phyloP scores from a whole-genome alignment of 2,329 filamentous ascomycete genomes.

The Akanthomyces uredinophilus region DNA sequence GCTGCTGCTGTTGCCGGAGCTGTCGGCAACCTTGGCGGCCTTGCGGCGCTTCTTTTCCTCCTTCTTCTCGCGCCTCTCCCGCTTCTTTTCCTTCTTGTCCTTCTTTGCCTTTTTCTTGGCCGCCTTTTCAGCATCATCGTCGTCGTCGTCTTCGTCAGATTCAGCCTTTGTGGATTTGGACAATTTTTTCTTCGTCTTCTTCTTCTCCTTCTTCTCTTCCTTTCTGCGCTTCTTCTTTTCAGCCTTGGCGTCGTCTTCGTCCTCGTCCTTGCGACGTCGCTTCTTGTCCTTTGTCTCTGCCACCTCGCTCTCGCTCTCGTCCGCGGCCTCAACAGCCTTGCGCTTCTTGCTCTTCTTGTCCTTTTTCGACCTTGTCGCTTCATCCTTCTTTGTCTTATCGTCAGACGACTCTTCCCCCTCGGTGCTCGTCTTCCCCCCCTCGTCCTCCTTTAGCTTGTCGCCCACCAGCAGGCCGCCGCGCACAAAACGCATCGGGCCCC shows the following conservation, averaged over 20 bases:
- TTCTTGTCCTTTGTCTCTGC: conserved; percentile 27
- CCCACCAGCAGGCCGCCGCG: conserved; percentile 68
- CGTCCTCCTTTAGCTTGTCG: conserved; percentile 45
- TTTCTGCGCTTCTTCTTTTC: conserved; percentile 23
- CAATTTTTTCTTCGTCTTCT: conserved; percentile 27
- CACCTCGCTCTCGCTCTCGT: conserved; percentile 22
- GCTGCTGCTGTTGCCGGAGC: conserved; percentile 17
- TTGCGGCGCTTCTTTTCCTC: conserved; percentile 42
- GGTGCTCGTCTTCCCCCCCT: conserved; percentile 19
- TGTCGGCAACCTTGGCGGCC: conserved; percentile 24
- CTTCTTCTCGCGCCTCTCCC: conserved; percentile 44
- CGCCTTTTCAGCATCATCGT: conserved; percentile 18
- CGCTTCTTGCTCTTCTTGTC: conserved; percentile 36
- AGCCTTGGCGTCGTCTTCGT: conserved; percentile 20
- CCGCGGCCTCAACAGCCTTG: conserved; percentile 26
- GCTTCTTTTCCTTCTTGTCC: conserved; percentile 29
- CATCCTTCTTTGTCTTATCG: conserved; percentile 26
- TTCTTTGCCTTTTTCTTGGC: conserved; percentile 28
- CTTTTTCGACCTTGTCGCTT: conserved; percentile 23
- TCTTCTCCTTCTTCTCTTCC: conserved; percentile 29
- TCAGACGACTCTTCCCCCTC: conserved; percentile 26
- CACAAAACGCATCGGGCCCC: conserved; percentile 80
- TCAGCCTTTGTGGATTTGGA: conserved; percentile 24
- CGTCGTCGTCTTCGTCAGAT: conserved; percentile 21
- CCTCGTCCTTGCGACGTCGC: conserved; percentile 27